Evolutionary conservation across 257 asterid genomes (phyloP), one percentile per base, ranked within the genome.

Genomic region (Solanum gracilifrons): DNA sequence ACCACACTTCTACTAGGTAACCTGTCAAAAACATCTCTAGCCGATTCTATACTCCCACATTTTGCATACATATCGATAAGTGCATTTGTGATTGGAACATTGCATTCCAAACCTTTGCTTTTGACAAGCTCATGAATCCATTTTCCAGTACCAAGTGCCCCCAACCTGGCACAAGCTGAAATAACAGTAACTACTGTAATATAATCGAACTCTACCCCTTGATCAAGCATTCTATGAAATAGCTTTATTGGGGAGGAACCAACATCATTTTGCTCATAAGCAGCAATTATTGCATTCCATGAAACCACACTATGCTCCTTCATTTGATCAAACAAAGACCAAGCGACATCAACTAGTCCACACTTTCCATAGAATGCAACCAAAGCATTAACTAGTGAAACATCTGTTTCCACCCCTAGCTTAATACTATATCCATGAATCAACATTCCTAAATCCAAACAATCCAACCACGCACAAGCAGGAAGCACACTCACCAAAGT

Each of bases 271-370:
- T 88, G 86, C 60, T 80, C 90, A 35, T 86, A 88, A 33, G 84
- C 88, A 55, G 87, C 87, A 84, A 88, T 79, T 77, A 88, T 80
- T 13, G 90, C 76, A 86, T 86, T 88, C 90, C 90, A 88, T 20
- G 88, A 88, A 41, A 88, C 90, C 43, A 84, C 33, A 13, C 55
- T 76, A 41, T 77, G 73, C 60, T 71, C 87, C 66, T 51, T 71
- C 90, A 88, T 86, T 43, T 79, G 58, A 86, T 86, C 83, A 80
- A 85, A 88, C 83, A 86, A 77, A 69, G 27, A 46, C 83, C 88
- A 32, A 5, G 88, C 88, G 35, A 66, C 43, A 29, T 68, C 79
- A 68, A 86, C 37, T 9, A 77, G 84, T 73, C 90, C 88, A 85
- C 90, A 88, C 79, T 85, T 88, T 3, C 87, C 88, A 71, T 88